Evolutionary conservation across 2,329 filamentous ascomycete species (phyloP).

Genomic region (Atkinsonella texensis): DNA sequence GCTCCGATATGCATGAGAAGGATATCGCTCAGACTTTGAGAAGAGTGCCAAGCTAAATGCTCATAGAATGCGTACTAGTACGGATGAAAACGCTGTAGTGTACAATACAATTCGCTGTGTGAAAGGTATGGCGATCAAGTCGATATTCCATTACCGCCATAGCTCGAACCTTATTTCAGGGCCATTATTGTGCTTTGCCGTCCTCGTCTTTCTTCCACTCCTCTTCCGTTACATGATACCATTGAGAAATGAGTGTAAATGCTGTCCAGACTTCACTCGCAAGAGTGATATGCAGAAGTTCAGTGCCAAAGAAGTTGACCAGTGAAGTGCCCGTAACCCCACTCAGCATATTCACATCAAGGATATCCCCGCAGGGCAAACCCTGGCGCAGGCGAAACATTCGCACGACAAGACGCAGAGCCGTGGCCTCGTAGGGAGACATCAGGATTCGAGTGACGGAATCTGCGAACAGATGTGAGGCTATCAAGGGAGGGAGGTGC

Average conservation of each 20-base stretch:
- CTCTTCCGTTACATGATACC: constrained; percentile 29
- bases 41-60: background rate
- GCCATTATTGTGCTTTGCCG: constrained; percentile 2
- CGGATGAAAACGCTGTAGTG: background rate
- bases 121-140: background rate
- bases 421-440: constrained; percentile 34
- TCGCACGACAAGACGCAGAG: constrained; percentile 32
- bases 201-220: constrained; percentile 29
- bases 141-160: background rate
- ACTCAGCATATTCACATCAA: constrained; percentile 21
- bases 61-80: background rate
- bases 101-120: background rate
- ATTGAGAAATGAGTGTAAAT: constrained; percentile 26
- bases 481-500: constrained; percentile 35
- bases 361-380: constrained; percentile 27
- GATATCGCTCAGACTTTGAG: background rate
- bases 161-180: background rate
- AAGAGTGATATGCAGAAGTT: constrained; percentile 32
- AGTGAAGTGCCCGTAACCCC: constrained; percentile 27
- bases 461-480: constrained; percentile 34
- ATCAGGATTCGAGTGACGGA: constrained; percentile 29
- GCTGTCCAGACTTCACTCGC: constrained; percentile 34
- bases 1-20: no score
- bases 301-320: constrained; percentile 33
- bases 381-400: constrained; percentile 27